Conservation (phyloP, 306 rosid species). For the Vigna nakashimae region DNA sequence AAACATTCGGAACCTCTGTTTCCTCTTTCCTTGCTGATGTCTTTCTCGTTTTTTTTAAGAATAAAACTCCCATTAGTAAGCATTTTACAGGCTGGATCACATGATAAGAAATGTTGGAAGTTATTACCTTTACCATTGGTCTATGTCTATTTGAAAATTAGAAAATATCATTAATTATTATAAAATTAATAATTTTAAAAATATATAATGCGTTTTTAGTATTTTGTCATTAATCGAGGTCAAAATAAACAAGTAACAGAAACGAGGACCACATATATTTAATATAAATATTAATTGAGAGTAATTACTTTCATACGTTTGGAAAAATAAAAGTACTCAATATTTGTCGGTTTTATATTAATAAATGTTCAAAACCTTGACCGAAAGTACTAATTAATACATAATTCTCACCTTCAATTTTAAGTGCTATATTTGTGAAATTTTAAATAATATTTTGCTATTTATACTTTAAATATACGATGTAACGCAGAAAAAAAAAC, state of each 20-base stretch:
- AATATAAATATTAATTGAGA: neutral
- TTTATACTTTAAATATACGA: no score
- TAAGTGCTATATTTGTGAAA: no score
- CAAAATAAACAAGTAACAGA: neutral
- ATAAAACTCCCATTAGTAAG: neutral
- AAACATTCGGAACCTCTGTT: constrained; percentile 40
- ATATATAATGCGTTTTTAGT: neutral
- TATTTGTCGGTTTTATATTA: neutral
- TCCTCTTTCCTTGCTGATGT: constrained; percentile 20
- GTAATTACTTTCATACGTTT: neutral
- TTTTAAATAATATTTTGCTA: no score
- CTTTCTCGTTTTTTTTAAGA: neutral
- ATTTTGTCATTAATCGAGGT: neutral
- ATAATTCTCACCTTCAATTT: neutral
- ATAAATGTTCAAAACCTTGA: neutral
- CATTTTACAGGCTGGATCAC: constrained; percentile 47
- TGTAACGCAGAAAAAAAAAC: no score
- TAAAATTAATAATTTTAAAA: neutral
- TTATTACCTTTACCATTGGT: no score
- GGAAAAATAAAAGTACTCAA: neutral
- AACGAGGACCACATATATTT: neutral
- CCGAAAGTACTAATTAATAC: neutral
- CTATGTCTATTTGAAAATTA: neutral
- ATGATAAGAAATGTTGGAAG: neutral
- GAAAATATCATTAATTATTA: neutral